phyloP scores from a whole-genome alignment of 306 rosid genomes.

The Trichosanthes cucumerina region DNA sequence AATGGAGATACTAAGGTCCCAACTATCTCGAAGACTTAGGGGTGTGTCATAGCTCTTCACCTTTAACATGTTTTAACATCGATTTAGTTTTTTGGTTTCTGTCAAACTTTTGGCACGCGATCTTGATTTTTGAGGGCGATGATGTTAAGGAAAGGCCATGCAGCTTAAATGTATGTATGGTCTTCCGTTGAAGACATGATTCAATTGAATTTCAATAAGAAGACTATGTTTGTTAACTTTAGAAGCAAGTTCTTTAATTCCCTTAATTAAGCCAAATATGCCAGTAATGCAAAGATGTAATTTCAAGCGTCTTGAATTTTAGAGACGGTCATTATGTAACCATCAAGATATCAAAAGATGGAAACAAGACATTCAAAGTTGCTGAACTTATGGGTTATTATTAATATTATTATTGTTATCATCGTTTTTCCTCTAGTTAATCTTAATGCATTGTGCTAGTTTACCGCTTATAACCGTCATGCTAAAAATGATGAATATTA shows the following conservation, averaged over 20 bases:
- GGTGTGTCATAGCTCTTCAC: background rate
- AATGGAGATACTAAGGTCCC: background rate
- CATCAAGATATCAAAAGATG: background rate
- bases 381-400: background rate
- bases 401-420: background rate
- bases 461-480: background rate
- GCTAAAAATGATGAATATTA: background rate
- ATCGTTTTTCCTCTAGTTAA: background rate
- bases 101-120: background rate
- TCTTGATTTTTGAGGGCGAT: background rate
- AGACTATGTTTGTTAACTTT: background rate
- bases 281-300: background rate
- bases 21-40: background rate
- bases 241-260: background rate
- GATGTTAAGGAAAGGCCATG: no score
- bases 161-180: no score
- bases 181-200: no score
- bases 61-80: background rate
- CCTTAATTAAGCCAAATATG: background rate
- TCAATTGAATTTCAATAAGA: background rate
- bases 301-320: background rate
- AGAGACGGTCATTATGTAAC: background rate
- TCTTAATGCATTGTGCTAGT: background rate
- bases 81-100: background rate
- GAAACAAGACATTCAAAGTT: background rate